Evolutionary conservation across 176 grass and related monocot species (phyloP).

Genomic region (Lolium perenne): DNA sequence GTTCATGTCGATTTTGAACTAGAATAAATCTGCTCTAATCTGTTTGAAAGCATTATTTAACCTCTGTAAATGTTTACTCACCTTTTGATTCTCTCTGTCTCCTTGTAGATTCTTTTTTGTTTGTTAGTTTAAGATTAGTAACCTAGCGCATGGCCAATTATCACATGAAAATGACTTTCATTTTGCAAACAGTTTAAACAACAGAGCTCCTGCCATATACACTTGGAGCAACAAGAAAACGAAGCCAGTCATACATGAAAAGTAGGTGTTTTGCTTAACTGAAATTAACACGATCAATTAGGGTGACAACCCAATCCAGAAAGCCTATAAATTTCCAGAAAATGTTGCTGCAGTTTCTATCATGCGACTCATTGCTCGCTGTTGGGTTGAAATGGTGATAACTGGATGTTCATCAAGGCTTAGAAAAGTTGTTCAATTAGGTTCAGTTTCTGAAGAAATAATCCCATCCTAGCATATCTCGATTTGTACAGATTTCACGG

Average conservation of each 20-base stretch:
- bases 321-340: too few relatives aligned
- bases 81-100: neutral
- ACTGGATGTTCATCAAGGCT: too few relatives aligned
- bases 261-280: neutral
- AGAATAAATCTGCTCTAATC: too few relatives aligned
- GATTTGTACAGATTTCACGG: too few relatives aligned
- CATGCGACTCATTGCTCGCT: too few relatives aligned
- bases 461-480: too few relatives aligned
- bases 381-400: too few relatives aligned
- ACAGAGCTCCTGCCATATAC: neutral
- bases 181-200: neutral
- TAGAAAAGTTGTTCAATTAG: too few relatives aligned
- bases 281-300: constrained; percentile 17
- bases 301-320: neutral
- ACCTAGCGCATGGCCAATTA: neutral
- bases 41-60: neutral
- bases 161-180: neutral
- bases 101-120: neutral
- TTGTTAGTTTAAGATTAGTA: neutral
- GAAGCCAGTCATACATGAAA: neutral
- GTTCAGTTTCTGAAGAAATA: too few relatives aligned
- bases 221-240: neutral
- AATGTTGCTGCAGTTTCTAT: too few relatives aligned
- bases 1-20: too few relatives aligned
- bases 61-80: neutral